A percentile compares a stretch with the other conserved stretches of the same genome.
Evolutionary conservation across 2,329 filamentous ascomycete species (phyloP).

Genomic region (Pseudovirgaria hyperparasitica): DNA sequence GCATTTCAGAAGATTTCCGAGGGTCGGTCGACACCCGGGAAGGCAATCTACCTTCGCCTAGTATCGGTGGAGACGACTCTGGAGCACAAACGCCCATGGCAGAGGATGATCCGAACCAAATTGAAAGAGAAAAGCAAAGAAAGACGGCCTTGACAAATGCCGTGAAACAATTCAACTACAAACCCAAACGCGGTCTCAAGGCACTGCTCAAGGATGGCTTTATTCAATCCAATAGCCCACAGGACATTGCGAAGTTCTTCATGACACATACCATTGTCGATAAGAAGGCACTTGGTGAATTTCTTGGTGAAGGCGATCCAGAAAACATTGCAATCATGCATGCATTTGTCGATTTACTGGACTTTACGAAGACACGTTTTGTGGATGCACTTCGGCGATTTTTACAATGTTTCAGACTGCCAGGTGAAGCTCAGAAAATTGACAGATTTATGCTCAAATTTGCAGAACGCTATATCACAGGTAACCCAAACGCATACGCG

Average conservation of each 20-base stretch:
- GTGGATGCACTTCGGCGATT: conserved; percentile 87
- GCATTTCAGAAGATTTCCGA: conserved; percentile 47
- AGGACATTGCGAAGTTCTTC: conserved; percentile 77
- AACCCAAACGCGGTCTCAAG: conserved; percentile 89
- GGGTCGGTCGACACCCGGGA: conserved; percentile 62
- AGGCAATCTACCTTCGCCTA: conserved; percentile 48
- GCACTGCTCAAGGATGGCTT: conserved; percentile 73
- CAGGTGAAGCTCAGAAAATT: conserved; percentile 96
- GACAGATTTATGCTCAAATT: conserved; percentile 99
- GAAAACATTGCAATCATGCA: conserved; percentile 98
- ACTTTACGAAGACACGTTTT: conserved; percentile 82
- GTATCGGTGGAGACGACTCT: conserved; percentile 36
- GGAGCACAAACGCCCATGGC: conserved; percentile 29
- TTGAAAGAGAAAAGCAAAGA: conserved; percentile 88
- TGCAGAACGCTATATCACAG: conserved; percentile 85
- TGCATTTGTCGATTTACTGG: conserved; percentile 90
- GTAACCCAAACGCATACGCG: conserved; percentile 93
- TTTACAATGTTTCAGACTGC: conserved; percentile 84
- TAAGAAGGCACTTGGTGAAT: conserved; percentile 89
- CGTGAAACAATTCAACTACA: conserved; percentile 91
- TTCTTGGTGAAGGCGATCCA: conserved; percentile 81
- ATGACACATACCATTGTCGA: conserved; percentile 71
- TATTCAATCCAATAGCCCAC: conserved; percentile 63
- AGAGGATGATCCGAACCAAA: conserved; percentile 83
- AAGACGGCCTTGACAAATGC: conserved; percentile 89